These are phyloP conservation scores for Sugiyamaella paludigena DNA, from an alignment of 1,139 yeast genomes.

Conservation along the genomic window DNA sequence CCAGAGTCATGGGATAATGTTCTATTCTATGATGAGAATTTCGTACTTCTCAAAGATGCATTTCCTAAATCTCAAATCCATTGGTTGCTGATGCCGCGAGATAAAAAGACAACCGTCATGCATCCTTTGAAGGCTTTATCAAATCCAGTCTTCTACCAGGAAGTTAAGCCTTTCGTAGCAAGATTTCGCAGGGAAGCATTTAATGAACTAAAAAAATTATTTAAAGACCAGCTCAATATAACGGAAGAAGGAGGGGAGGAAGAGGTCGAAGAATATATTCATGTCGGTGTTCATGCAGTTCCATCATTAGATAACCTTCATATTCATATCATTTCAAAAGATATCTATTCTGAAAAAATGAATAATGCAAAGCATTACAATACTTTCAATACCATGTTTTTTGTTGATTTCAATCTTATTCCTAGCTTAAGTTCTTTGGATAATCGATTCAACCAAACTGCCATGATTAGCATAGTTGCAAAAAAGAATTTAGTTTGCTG, in stretches of 20 bases:
- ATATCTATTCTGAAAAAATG: constrained; percentile 52
- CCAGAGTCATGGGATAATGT: constrained; percentile 38
- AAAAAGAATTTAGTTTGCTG: constrained; percentile 48
- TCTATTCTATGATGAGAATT: constrained; percentile 50
- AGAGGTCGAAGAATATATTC: constrained; percentile 42
- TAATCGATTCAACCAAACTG: constrained; percentile 12
- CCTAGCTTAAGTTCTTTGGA: constrained; percentile 14
- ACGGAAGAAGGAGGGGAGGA: constrained; percentile 6
- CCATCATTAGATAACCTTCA: constrained; percentile 73
- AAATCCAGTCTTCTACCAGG: constrained; percentile 37
- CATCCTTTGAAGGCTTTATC: constrained; percentile 58
- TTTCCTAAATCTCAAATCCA: constrained; percentile 68
- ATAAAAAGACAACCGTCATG: constrained; percentile 39
- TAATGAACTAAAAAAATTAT: constrained; percentile 35
- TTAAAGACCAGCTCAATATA: background rate
- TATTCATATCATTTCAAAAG: constrained; percentile 68
- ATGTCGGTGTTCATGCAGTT: constrained; percentile 64
- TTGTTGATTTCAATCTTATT: constrained; percentile 50
- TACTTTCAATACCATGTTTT: constrained; percentile 65
- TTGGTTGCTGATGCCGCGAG: constrained; percentile 59
- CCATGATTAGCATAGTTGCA: constrained; percentile 36
- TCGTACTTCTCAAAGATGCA: constrained; percentile 56
- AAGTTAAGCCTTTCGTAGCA: constrained; percentile 43
- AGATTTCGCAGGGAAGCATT: constrained; percentile 45
- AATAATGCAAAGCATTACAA: constrained; percentile 68